A percentile compares a stretch with the other conserved stretches of the same genome.
Evolutionary conservation across 169 alveolate species (phyloP).

Genomic region (Babesia caballi): DNA sequence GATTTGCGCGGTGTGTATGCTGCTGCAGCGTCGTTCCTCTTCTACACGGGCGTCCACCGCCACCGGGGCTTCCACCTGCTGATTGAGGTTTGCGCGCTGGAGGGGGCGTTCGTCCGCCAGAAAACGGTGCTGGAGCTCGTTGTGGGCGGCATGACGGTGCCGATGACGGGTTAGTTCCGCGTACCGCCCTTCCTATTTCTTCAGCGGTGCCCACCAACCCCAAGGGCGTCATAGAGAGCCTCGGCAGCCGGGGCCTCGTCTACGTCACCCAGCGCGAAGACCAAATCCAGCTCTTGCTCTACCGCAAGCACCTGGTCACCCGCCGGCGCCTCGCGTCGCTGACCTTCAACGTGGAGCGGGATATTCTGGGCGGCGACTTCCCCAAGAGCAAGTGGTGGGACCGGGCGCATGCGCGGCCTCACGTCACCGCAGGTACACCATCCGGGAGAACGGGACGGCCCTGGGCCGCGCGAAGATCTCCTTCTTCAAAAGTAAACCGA

Average conservation of each 20-base stretch:
- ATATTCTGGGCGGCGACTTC: conserved; percentile 16
- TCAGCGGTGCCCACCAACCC: conserved; percentile 40
- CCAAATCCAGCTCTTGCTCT: conserved; percentile 3
- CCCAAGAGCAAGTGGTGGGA: conserved; percentile 50
- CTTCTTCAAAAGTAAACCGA: conserved; percentile 17
- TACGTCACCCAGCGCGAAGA: conserved; percentile 32
- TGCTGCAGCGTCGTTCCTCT: conserved; percentile 44
- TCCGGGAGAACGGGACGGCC: not conserved
- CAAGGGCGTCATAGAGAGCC: conserved; percentile 21
- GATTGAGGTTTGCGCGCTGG: conserved; percentile 42
- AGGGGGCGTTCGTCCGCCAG: conserved; percentile 35
- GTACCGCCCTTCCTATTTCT: not conserved
- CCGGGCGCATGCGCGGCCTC: not conserved
- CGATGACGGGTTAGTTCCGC: conserved; percentile 19
- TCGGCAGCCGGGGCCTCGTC: conserved; percentile 46
- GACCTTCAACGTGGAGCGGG: conserved; percentile 33
- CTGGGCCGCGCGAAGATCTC: conserved; percentile 41
- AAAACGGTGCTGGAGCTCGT: conserved; percentile 20
- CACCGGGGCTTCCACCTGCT: conserved; percentile 58
- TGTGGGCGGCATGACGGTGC: conserved; percentile 8
- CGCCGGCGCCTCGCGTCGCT: conserved; percentile 2
- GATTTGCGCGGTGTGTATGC: not conserved
- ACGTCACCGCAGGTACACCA: conserved; percentile 23
- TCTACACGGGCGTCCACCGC: conserved; percentile 55
- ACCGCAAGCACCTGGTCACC: conserved; percentile 42